Evolutionary conservation across 495 filamentous ascomycete species (phyloP), one percentile per base, ranked within the genome.

Genomic region (Halenospora varia): DNA sequence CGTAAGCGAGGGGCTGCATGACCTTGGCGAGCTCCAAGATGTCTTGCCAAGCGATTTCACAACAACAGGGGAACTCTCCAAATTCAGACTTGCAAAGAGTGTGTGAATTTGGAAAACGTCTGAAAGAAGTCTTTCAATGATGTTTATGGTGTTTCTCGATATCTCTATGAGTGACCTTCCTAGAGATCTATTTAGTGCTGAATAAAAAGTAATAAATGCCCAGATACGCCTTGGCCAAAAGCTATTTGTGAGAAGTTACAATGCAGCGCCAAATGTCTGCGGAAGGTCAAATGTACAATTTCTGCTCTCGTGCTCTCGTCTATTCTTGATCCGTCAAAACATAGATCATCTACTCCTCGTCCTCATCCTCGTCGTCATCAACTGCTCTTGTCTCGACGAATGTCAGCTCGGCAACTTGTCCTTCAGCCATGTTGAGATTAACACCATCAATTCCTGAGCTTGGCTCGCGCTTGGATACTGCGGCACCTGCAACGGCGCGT

Each of bases 401-500:
- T 2, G 76, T 77, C 67, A 79, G 75, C 58, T 75, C 77, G 26
- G 76, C 69, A 3, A 75, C 76, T 64, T 75, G 72, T 22, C 66
- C 64, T 17, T 72, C 73, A 42, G 75, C 68, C 20, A 79, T 74
- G 25, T 77, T 79, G 35, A 77, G 61, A 66, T 77, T 79, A 61
- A 77, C 72, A n/a, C 68, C 65, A 48, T 79, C 76, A 11, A 77
- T 69, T 42, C 59, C 65, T 39, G 70, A 60, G 46, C 63, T 64
- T n/a, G 66, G 59, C 56, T 64, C 61, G 46, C 62, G 68, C 55
- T 66, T 63, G 63, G 73, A 70, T 29, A 75, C 62, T 23, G 69
- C 68, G 72, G 63, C 60, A 19, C 22, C 47, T 46, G 50, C 25
- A 44, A 57, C 45, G 50, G 52, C 35, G 48, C 39, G 35, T 58